Conservation (phyloP, 805 yeast species). For the Maudiozyma serrabonitensis region DNA sequence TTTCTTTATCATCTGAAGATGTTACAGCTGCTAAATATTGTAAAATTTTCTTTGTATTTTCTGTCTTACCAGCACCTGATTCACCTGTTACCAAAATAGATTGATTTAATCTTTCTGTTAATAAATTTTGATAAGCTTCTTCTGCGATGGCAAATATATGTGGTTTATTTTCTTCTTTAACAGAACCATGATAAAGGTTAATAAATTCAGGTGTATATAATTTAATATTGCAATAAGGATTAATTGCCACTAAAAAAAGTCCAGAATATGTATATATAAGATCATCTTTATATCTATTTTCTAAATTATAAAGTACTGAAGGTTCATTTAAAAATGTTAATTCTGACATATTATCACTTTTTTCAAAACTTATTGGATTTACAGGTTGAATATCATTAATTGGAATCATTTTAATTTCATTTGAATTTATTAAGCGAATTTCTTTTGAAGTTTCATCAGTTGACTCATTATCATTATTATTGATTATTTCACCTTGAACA, state of each 20-base stretch:
- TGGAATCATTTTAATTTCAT: slow-evolving; percentile 10
- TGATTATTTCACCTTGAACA: slow-evolving; percentile 20
- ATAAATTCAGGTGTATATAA: slow-evolving; percentile 58
- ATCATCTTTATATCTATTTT: slow-evolving; percentile 67
- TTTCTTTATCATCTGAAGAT: slow-evolving; percentile 20
- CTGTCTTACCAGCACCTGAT: slow-evolving; percentile 98
- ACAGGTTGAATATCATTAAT: slow-evolving; percentile 38
- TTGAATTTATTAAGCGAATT: slow-evolving; percentile 11
- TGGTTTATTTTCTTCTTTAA: slow-evolving; percentile 49
- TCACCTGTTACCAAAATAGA: slow-evolving; percentile 96
- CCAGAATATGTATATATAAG: slow-evolving; percentile 91
- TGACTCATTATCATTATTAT: slow-evolving; percentile 10
- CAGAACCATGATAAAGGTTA: slow-evolving; percentile 42
- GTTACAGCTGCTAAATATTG: slow-evolving; percentile 83
- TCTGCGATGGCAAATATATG: slow-evolving; percentile 90
- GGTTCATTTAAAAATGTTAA: slow-evolving; percentile 91
- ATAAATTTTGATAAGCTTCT: slow-evolving; percentile 67
- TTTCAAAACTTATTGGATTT: slow-evolving; percentile 84
- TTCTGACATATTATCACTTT: slow-evolving; percentile 91
- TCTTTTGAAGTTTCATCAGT: slow-evolving; percentile 16
- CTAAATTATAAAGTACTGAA: slow-evolving; percentile 79
- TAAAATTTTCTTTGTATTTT: slow-evolving; percentile 88
- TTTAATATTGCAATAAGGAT: slow-evolving; percentile 72
- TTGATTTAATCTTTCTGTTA: slow-evolving; percentile 65
- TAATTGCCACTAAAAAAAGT: slow-evolving; percentile 85